Evolutionary conservation across 1,284 basidiomycete genomes (phyloP), one percentile per base, ranked within the genome.

Genomic region (Fomitiporia mediterranea): DNA sequence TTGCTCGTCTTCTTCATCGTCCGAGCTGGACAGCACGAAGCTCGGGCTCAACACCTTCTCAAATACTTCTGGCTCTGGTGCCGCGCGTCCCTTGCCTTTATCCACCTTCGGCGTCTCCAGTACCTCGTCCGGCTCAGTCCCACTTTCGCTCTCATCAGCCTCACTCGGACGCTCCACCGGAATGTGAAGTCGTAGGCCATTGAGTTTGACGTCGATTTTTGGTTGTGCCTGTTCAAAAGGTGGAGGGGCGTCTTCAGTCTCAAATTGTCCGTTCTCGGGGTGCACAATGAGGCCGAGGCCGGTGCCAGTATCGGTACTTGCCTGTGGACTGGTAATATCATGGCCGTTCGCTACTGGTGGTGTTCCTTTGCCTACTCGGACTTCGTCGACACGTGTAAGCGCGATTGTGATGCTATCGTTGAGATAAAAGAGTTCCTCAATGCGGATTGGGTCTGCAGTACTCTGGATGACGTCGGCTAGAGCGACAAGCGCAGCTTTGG

Each of bases 51-150:
- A 72, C 48, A 89, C 81, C 67, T 80, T 83, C 68, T 86, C 84
- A 2, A 70, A 78, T 51, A 79, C 74, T 62, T 83, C 82, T 0
- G 84, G 83, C 61, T 83, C 83, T 0, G 83, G 84, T 52, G 80
- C 76, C 4, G 87, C 86, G 53, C 76, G 78, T 17, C 75, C 80
- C 66, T 90, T 90, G 55, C 87, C 89, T 67, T 90, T 91, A 68
- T 90, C 85, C 11, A 84, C 66, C 39, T 77, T 77, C 0, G 86
- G 86, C 9, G 84, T 87, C 28, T 76, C 71, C 8, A 75, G 78
- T 13, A 69, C 68, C 9, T n/a, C n/a, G n/a, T 70, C 68, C 1
- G 76, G 74, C 28, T 75, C 71, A 34, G 43, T n/a, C n/a, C 66
- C 60, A 21, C 65, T 61, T 35, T 62, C 64, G 35, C 43, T 61